Conservation (phyloP, 2,329 filamentous ascomycete species). For the Cytospora chrysosperma region DNA sequence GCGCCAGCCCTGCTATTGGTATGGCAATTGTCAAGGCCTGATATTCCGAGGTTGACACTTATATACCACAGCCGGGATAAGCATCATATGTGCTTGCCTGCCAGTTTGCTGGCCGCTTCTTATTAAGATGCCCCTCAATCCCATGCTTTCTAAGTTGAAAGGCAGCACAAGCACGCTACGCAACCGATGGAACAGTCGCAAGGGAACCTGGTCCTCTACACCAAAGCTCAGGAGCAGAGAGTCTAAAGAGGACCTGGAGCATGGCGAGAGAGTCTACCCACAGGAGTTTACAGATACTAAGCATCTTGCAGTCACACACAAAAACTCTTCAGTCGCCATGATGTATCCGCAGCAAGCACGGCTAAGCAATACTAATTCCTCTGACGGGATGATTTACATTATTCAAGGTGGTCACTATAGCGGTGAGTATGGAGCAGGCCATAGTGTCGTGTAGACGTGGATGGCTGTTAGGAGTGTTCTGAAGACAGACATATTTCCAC, state of each 20-base stretch:
- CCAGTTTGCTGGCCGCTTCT: slow-evolving; percentile 15
- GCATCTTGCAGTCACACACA: background rate
- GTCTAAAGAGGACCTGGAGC: background rate
- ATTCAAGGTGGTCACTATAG: background rate
- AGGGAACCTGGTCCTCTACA: background rate
- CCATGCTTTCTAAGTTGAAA: background rate
- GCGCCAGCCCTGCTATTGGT: background rate
- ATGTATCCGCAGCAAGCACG: background rate
- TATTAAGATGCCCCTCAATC: background rate
- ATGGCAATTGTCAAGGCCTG: background rate
- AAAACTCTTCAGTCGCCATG: background rate
- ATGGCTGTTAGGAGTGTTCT: too few species aligned
- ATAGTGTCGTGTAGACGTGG: background rate
- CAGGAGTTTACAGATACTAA: background rate
- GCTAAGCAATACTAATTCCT: background rate
- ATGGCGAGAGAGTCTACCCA: background rate
- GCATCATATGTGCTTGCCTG: slow-evolving; percentile 12
- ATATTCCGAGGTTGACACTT: background rate
- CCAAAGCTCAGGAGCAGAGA: background rate
- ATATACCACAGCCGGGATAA: background rate
- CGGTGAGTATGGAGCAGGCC: background rate
- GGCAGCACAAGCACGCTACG: background rate
- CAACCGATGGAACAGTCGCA: slow-evolving; percentile 6
- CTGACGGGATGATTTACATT: background rate
- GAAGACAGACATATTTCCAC: too few species aligned